Conservation (phyloP, 352 stramenopile species). For the Globisporangium emineosum region DNA sequence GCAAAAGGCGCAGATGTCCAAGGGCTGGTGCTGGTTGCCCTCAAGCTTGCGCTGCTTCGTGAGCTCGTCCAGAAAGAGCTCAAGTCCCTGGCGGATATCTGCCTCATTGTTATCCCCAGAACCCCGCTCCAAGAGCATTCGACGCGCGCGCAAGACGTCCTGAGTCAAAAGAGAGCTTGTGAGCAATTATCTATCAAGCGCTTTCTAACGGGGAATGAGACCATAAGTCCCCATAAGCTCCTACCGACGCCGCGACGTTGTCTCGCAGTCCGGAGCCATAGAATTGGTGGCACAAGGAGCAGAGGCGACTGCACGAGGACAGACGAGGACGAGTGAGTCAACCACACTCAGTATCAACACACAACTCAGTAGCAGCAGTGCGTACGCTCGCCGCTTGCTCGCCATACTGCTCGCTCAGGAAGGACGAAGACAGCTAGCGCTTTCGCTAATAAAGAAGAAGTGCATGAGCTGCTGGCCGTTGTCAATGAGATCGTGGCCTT, state of each 20-base stretch:
- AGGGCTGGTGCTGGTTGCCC: constrained; percentile 26
- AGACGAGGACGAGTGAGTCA: neutral
- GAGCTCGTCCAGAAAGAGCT: constrained; percentile 46
- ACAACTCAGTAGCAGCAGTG: neutral
- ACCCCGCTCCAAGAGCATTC: constrained; percentile 51
- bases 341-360: no score
- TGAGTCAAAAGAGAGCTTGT: constrained; percentile 16
- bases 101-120: constrained; percentile 12
- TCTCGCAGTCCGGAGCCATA: constrained; percentile 48
- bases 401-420: neutral
- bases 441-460: neutral
- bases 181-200: neutral
- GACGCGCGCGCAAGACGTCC: constrained; percentile 50
- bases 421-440: neutral
- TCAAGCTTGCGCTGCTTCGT: constrained; percentile 26
- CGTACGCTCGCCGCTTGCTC: constrained; percentile 2
- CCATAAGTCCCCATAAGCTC: no score
- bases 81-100: constrained; percentile 35
- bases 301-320: constrained; percentile 26
- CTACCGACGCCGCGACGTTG: constrained; percentile 44
- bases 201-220: no score
- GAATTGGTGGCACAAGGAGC: constrained; percentile 43
- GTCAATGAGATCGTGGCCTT: no score
- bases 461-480: no score
- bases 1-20: constrained; percentile 54